Evolutionary conservation across 148 eudicot species (phyloP).

Genomic region (Rhododendron molle): DNA sequence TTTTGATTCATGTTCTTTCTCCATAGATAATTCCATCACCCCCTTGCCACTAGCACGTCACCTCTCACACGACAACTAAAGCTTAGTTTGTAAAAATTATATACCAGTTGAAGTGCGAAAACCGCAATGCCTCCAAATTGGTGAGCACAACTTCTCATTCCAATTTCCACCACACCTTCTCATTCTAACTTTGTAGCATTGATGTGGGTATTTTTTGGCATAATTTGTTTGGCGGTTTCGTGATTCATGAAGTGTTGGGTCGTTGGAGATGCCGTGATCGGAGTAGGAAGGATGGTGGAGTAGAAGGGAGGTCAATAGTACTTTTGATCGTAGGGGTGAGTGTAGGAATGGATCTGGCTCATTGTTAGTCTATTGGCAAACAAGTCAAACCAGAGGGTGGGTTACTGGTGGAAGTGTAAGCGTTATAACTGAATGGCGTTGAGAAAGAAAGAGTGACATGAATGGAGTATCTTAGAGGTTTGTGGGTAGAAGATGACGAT

Average conservation of each 20-base stretch:
- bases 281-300: background rate
- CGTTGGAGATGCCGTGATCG: background rate
- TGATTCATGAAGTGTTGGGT: background rate
- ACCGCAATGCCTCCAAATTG: background rate
- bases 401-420: background rate
- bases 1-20: background rate
- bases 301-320: background rate
- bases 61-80: background rate
- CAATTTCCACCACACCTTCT: background rate
- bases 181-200: too few species aligned
- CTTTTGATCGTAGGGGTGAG: background rate
- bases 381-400: background rate
- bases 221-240: background rate
- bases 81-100: background rate
- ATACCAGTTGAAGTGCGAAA: too few species aligned
- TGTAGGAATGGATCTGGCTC: background rate
- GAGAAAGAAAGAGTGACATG: background rate
- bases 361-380: background rate
- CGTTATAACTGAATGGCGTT: background rate
- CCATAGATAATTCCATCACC: background rate
- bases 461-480: background rate
- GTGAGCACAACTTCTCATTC: background rate
- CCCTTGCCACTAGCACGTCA: background rate
- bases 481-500: background rate
- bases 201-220: background rate